phyloP scores from a whole-genome alignment of 129 eudicot genomes.

The Helichrysum umbraculigerum region DNA sequence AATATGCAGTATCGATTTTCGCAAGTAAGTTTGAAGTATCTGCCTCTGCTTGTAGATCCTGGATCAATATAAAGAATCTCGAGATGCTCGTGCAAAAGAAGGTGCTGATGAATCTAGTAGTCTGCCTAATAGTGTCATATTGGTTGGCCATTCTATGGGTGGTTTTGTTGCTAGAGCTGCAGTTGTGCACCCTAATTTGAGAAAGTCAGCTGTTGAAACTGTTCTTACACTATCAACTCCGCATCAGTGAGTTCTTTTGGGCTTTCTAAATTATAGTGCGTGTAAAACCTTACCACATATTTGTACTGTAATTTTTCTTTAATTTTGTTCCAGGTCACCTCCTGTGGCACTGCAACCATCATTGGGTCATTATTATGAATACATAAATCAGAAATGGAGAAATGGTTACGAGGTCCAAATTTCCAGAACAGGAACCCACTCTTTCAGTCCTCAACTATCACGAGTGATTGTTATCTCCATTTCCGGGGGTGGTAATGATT shows the following conservation, averaged over 20 bases:
- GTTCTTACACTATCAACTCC: conserved; percentile 88
- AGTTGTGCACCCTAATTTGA: conserved; percentile 75
- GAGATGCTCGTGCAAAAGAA: conserved; percentile 64
- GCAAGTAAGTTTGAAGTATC: conserved; percentile 1
- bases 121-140: conserved; percentile 68
- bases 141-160: conserved; percentile 99
- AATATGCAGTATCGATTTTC: conserved; percentile 19
- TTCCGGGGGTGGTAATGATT: conserved; percentile 94
- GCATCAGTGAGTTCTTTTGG: conserved; percentile 70
- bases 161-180: conserved; percentile 99
- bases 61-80: conserved; percentile 84
- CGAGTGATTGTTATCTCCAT: conserved; percentile 82
- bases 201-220: conserved; percentile 86
- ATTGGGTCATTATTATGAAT: conserved; percentile 77
- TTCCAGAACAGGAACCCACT: conserved; percentile 42
- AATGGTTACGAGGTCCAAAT: conserved; percentile 72
- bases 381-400: conserved; percentile 82
- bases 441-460: conserved; percentile 55
- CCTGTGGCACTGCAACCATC: conserved; percentile 97
- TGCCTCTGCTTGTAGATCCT: conserved; percentile 55
- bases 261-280: conserved; percentile 17
- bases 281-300: conserved; percentile 7
- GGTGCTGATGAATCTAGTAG: conserved; percentile 58
- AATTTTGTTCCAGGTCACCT: conserved; percentile 63
- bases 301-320: conserved; percentile 4